Conservation (phyloP, 176 grass and related monocot species). For the Echinochloa phyllopogon region DNA sequence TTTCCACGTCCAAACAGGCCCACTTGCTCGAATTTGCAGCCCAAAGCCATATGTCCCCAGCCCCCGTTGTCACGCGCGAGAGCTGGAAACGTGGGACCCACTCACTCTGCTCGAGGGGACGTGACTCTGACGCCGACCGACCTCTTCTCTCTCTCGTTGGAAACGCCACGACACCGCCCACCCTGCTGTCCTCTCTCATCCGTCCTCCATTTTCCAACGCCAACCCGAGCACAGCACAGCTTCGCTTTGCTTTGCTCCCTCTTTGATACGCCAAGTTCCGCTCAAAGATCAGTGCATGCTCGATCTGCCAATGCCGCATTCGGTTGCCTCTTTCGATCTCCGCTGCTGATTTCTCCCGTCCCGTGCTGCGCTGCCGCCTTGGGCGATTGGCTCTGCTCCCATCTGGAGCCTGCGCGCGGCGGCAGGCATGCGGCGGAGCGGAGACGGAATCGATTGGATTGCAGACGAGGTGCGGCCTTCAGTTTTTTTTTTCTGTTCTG, state of each 20-base stretch:
- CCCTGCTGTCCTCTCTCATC: neutral
- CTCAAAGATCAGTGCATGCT: neutral
- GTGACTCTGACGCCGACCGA: neutral
- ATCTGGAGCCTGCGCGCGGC: neutral
- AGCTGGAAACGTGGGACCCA: too few species aligned
- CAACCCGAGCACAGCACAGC: neutral
- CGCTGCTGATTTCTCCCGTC: conserved; percentile 6
- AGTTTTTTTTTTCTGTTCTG: neutral
- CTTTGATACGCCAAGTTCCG: neutral
- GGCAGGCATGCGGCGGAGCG: conserved; percentile 4
- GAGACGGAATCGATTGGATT: conserved; percentile 22
- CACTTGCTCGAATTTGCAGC: too few species aligned
- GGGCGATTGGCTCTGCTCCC: neutral
- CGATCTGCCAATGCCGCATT: neutral
- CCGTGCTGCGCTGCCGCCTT: neutral
- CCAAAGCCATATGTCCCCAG: too few species aligned
- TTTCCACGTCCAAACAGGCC: too few species aligned
- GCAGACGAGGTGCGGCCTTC: conserved; percentile 12
- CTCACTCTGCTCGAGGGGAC: neutral
- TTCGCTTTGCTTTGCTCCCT: neutral
- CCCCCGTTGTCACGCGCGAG: too few species aligned
- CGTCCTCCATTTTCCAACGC: neutral
- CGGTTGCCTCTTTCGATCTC: neutral
- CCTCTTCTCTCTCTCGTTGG: neutral
- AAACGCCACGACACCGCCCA: neutral